Evolutionary conservation across 139 green algal genomes (phyloP), one percentile per base, ranked within the genome.

Genomic region (Spirogloea muscicola): DNA sequence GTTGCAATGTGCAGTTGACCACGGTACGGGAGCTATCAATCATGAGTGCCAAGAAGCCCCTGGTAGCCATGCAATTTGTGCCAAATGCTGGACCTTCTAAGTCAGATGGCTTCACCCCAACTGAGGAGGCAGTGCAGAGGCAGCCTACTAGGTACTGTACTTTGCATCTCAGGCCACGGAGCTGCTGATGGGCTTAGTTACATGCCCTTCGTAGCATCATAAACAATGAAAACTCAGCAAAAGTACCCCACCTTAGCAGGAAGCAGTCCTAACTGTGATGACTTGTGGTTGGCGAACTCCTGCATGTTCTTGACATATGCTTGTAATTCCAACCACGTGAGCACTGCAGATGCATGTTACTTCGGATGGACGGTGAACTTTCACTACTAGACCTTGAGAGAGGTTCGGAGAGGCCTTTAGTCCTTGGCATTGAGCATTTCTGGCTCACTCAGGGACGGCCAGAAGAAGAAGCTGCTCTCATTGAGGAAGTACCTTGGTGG

Each of bases 401-500:
- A 60, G 92, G 92, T 43, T 77, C 58, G 0, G 90, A 95, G 74
- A 55, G 75, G 9, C 29, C 51, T 21, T 41, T 82, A 27, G 51
- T 82, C 40, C 41, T 31, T 2, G 75, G 44, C n/a, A 68, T 82
- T 9, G 75, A 82, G 51, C 72, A 82, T 43, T 82, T 82, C 60
- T 82, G 75, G 75, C 25, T 82, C 10, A 82, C 75, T 0, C 29
- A 55, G 49, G 75, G 68, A 16, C 46, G 68, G 49, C 27, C 75
- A 0, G 40, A 72, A 39, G 67, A 61, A 10, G 75, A 79, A 5
- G 68, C 55, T 7, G 46, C 49, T 13, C 44, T 79, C 0, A 68
- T 79, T 0, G 75, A 82, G 75, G 92, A 96, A 80, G 88, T 96
- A 78, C 91, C 92, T 1, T 97, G 92, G 93, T 97, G 92, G 92